phyloP scores from a whole-genome alignment of 2,329 filamentous ascomycete species.

The Ophiostoma himal-ulmi region DNA sequence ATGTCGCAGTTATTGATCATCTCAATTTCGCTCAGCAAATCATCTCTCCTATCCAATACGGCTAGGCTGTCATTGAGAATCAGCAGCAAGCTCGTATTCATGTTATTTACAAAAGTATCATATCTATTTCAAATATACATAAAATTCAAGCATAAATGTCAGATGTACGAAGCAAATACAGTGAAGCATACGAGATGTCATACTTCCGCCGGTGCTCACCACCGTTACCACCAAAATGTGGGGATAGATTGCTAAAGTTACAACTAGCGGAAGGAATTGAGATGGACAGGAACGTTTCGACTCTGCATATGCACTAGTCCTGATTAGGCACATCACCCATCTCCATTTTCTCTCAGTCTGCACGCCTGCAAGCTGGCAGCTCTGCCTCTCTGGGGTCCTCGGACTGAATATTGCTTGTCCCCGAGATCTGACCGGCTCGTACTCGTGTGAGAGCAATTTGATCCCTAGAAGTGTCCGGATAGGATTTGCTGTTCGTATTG shows the following conservation, averaged over 20 bases:
- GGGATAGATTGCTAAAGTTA: background rate
- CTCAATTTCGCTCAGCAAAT: background rate
- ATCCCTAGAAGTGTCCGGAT: background rate
- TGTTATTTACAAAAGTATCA: too few relatives aligned
- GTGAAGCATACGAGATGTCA: background rate
- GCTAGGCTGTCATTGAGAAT: too few relatives aligned
- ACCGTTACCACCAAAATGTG: background rate
- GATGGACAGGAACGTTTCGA: conserved; percentile 7
- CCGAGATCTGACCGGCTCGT: conserved; percentile 8
- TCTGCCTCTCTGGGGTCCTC: background rate
- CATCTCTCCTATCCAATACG: too few relatives aligned
- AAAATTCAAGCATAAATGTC: background rate
- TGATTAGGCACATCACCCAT: background rate
- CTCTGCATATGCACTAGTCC: conserved; percentile 8
- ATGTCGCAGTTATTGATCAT: background rate
- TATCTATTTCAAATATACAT: too few relatives aligned
- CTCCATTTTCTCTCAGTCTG: background rate
- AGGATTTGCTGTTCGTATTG: background rate
- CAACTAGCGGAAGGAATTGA: background rate
- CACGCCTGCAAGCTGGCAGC: background rate
- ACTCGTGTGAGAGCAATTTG: background rate
- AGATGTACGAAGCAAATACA: background rate
- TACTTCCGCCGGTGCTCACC: background rate
- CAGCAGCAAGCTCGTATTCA: too few relatives aligned
- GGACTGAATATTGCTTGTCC: background rate